Evolutionary conservation across 306 rosid species (phyloP), one percentile per base, ranked within the genome.

Genomic region (Prunus davidiana): DNA sequence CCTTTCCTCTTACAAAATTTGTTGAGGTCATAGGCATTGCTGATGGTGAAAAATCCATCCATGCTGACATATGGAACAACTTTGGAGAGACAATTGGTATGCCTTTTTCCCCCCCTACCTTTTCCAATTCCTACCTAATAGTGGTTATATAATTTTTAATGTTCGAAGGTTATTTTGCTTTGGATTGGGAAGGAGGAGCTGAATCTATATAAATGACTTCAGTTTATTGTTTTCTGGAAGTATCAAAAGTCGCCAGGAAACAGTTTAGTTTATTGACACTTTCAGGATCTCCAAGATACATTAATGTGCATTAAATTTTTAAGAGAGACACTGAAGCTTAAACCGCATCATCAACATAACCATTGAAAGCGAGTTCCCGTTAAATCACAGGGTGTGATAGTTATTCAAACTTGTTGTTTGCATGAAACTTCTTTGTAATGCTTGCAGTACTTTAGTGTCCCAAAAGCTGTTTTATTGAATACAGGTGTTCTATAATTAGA

Each of bases 21-120:
- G 89, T 95, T 5, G 97, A 95, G 86, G 97, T 95, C 78, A 77
- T 92, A 75, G 99, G 99, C 18, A 76, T 89, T 78, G 97, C 91
- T 82, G 93, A 88, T 65, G 62, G 80, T 70, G 97, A 95, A 22
- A 90, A 82, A 71, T 92, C 92, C 72, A 90, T 95, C 67, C 85
- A 67, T 18, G 93, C 92, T 34, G 95, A 91, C 77, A 69, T 78
- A 38, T 95, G 97, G 98, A 90, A 84, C 76, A 91, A 92, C 82
- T 92, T 92, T 81, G 98, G 97, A 32, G 89, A 88, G 79, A 38
- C 86, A 60, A 80, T 90, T 63, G 99, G 97, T 92, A 92, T 62
- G 78, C 2, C 14, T 41, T 16, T 27, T n/a, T 25, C 22, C 20
- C 3, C 16, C 68, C 25, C 25, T 0, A 2, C 16, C 15, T 14